Conservation (phyloP, 2,329 filamentous ascomycete species). For the Curvularia verruculosa region DNA sequence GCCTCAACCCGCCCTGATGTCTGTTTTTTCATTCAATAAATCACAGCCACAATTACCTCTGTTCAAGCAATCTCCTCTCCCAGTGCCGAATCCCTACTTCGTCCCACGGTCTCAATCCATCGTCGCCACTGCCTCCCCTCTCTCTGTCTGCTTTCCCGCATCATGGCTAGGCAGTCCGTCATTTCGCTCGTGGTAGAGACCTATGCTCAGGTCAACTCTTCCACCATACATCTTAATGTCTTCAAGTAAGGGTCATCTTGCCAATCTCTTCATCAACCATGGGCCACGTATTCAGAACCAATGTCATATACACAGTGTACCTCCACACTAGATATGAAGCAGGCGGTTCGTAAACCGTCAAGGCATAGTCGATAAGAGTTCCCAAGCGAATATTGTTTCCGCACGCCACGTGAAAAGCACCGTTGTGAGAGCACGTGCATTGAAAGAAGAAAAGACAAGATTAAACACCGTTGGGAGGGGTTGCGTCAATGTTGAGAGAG, state of each 20-base stretch:
- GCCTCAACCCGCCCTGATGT: background rate
- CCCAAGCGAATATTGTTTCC: background rate
- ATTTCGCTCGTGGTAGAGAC: no score
- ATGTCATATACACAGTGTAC: background rate
- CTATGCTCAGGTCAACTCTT: background rate
- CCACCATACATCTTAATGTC: background rate
- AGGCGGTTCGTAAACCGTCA: background rate
- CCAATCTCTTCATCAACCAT: background rate
- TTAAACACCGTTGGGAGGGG: background rate
- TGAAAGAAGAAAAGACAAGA: background rate
- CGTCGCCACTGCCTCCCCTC: background rate
- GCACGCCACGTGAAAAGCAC: background rate
- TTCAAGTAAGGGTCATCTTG: background rate
- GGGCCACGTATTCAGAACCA: background rate
- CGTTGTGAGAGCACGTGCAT: no score
- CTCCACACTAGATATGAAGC: background rate
- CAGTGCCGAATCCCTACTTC: background rate
- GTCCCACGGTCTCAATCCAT: background rate
- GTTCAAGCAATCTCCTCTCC: background rate
- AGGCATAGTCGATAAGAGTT: background rate
- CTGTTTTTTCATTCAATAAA: background rate
- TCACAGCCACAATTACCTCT: background rate
- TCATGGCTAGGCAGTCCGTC: no score
- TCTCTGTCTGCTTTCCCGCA: background rate
- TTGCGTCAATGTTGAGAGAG: background rate